Evolutionary conservation across 2,329 filamentous ascomycete species (phyloP).

Genomic region (Exophiala calicioides): DNA sequence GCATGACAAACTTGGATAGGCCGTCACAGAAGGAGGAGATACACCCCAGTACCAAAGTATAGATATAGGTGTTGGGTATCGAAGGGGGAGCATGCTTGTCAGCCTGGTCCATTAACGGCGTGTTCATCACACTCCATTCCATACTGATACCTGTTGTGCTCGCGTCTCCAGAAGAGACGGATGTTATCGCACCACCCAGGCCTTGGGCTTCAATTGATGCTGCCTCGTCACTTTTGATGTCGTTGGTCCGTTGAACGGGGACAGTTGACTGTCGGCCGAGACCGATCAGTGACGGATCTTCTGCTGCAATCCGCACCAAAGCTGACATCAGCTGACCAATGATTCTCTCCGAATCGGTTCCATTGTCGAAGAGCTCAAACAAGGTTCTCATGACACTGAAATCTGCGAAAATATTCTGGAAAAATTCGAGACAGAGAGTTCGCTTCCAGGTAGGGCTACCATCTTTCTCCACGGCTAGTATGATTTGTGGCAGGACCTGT

Average conservation of each 20-base stretch:
- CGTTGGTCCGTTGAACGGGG: constrained; percentile 62
- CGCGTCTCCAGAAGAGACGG: constrained; percentile 66
- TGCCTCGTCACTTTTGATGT: constrained; percentile 54
- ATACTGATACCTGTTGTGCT: constrained; percentile 76
- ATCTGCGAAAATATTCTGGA: constrained; percentile 82
- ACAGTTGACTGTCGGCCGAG: constrained; percentile 85
- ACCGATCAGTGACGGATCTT: constrained; percentile 86
- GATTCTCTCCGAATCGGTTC: constrained; percentile 71
- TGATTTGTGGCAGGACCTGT: constrained; percentile 77
- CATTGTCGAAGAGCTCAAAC: constrained; percentile 75
- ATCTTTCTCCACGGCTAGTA: constrained; percentile 85
- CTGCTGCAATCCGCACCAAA: constrained; percentile 88
- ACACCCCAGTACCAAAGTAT: constrained; percentile 83
- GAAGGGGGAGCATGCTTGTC: constrained; percentile 84
- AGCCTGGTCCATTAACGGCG: constrained; percentile 88
- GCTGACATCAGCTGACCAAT: constrained; percentile 80
- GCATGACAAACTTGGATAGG: constrained; percentile 88
- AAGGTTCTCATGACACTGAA: constrained; percentile 75
- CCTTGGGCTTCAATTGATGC: constrained; percentile 87
- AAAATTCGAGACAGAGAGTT: constrained; percentile 86
- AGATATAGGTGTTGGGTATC: constrained; percentile 90
- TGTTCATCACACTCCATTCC: constrained; percentile 85
- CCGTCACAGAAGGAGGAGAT: constrained; percentile 89
- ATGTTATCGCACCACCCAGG: constrained; percentile 81
- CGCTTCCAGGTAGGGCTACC: constrained; percentile 77